These are phyloP conservation scores for Hypoxylon sp. DNA, from an alignment of 2,329 filamentous ascomycete genomes.

Conservation along the genomic window DNA sequence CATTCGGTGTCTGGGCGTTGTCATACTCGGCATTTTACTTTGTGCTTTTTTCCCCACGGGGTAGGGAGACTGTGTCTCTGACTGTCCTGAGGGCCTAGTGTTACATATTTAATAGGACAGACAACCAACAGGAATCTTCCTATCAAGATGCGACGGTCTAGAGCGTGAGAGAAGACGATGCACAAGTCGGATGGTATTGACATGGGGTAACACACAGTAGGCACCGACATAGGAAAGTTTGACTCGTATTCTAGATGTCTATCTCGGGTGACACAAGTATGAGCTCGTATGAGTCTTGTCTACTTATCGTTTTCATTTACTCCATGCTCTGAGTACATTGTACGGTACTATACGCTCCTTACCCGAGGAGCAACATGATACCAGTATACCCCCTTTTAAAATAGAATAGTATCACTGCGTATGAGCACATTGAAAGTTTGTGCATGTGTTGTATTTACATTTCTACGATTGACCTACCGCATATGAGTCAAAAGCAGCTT, in stretches of 20 bases:
- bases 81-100: neutral
- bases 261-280: slow-evolving; percentile 8
- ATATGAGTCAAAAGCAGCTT: neutral
- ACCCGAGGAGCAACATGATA: slow-evolving; percentile 5
- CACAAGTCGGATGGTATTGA: neutral
- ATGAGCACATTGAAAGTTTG: slow-evolving; percentile 4
- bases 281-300: slow-evolving; percentile 5
- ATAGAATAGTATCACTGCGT: slow-evolving; percentile 10
- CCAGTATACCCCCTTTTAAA: neutral
- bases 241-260: slow-evolving; percentile 2
- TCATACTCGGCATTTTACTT: slow-evolving; percentile 28
- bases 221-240: neutral
- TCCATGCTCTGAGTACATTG: neutral
- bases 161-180: neutral
- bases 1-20: slow-evolving; percentile 6
- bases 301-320: slow-evolving; percentile 9
- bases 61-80: slow-evolving; percentile 16
- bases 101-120: neutral
- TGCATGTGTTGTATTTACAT: slow-evolving; percentile 21
- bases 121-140: neutral
- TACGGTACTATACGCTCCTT: slow-evolving; percentile 4
- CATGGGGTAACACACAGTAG: neutral
- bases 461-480: slow-evolving; percentile 31
- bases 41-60: slow-evolving; percentile 36
- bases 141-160: neutral